Percentiles rank a stretch among this genome's conserved stretches.
Evolutionary conservation across 2,329 filamentous ascomycete genomes (phyloP).

Genomic region (Raffaelea ambrosiae): DNA sequence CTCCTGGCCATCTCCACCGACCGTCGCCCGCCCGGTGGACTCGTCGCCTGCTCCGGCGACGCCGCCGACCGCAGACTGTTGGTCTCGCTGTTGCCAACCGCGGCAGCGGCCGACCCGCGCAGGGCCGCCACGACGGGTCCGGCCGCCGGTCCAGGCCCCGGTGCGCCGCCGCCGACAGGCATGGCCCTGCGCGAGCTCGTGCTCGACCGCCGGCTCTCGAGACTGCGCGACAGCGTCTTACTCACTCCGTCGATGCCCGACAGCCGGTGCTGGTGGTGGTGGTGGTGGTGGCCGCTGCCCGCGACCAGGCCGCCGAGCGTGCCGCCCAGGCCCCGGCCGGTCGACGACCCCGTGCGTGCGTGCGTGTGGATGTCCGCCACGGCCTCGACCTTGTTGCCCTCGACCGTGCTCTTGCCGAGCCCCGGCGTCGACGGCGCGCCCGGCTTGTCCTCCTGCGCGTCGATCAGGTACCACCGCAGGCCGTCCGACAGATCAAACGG

Average conservation of each 20-base stretch:
- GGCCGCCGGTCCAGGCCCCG: constrained; percentile 10
- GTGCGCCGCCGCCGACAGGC: constrained; percentile 32
- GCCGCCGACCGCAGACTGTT: constrained; percentile 40
- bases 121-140: background rate
- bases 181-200: constrained; percentile 72
- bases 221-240: constrained; percentile 73
- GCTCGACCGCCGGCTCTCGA: constrained; percentile 86
- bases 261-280: constrained; percentile 23
- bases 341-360: constrained; percentile 23
- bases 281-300: constrained; percentile 16
- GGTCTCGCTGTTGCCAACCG: constrained; percentile 51
- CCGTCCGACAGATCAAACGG: constrained; percentile 95
- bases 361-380: constrained; percentile 61
- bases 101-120: constrained; percentile 36
- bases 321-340: background rate
- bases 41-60: background rate
- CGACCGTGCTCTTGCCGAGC: constrained; percentile 84
- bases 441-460: constrained; percentile 87
- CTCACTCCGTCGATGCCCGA: constrained; percentile 63
- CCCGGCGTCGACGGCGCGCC: constrained; percentile 88
- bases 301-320: background rate
- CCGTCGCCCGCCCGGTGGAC: background rate
- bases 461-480: constrained; percentile 90
- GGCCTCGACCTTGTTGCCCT: constrained; percentile 78
- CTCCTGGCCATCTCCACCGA: background rate